A percentile compares a stretch with the other conserved stretches of the same genome.
Conservation (phyloP, 768 basidiomycete genomes). For the Roridomyces roridus region DNA sequence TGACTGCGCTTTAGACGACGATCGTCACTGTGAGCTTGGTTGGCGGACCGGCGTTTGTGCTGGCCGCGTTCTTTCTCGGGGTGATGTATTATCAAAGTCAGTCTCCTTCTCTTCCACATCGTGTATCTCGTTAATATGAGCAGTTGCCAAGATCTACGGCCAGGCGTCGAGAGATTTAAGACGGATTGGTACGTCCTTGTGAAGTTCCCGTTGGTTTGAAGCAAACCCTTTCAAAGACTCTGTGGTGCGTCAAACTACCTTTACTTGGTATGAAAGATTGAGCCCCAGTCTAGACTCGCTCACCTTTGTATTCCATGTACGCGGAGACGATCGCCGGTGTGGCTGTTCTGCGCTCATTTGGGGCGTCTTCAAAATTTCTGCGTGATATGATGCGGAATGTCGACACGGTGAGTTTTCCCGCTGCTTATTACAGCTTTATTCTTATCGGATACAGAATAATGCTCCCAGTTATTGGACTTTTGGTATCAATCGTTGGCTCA, state of each 20-base stretch:
- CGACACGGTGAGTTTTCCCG: slow-evolving; percentile 72
- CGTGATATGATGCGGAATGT: slow-evolving; percentile 83
- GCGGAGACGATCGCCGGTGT: slow-evolving; percentile 68
- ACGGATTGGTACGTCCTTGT: slow-evolving; percentile 58
- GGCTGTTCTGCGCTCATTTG: slow-evolving; percentile 82
- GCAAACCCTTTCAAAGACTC: slow-evolving; percentile 39
- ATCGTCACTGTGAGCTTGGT: slow-evolving; percentile 75
- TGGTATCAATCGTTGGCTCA: slow-evolving; percentile 92
- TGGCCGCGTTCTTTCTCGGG: slow-evolving; percentile 61
- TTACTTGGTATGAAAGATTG: not conserved
- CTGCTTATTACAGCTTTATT: not conserved
- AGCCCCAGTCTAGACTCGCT: slow-evolving; percentile 37
- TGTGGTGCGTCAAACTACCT: slow-evolving; percentile 25
- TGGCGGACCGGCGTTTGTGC: slow-evolving; percentile 77
- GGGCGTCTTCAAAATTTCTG: slow-evolving; percentile 84
- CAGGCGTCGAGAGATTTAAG: slow-evolving; percentile 89
- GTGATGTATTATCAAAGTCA: slow-evolving; percentile 74
- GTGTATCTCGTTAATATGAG: not conserved
- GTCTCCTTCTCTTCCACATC: slow-evolving; percentile 20
- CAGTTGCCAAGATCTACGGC: slow-evolving; percentile 53
- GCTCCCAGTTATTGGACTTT: slow-evolving; percentile 91
- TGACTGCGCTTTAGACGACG: slow-evolving; percentile 50
- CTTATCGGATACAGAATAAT: slow-evolving; percentile 41
- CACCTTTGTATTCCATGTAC: slow-evolving; percentile 52
- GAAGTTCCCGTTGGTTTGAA: slow-evolving; percentile 19